A percentile compares a stretch with the other conserved stretches of the same genome.
phyloP scores from a whole-genome alignment of 345 rosid species.

The Garcia nutans region DNA sequence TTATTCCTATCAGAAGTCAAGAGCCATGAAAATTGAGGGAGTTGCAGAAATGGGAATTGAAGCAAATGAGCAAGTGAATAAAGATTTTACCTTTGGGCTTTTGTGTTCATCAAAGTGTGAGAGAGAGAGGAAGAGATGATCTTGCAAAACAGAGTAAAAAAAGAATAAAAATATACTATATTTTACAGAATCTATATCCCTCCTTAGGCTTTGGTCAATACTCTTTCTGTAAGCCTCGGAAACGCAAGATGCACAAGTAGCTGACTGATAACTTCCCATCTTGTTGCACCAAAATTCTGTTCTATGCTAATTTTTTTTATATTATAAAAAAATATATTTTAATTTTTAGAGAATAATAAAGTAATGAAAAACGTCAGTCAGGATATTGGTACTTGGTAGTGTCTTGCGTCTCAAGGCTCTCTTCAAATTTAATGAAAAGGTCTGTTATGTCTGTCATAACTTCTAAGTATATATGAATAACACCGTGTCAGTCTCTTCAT shows the following conservation, averaged over 20 bases:
- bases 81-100: neutral
- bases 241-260: constrained; percentile 17
- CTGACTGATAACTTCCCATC: neutral
- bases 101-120: constrained; percentile 5
- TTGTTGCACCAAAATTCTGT: neutral
- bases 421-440: too few species aligned
- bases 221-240: constrained; percentile 21
- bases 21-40: neutral
- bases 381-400: neutral
- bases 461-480: too few species aligned
- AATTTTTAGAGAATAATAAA: too few species aligned
- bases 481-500: too few species aligned
- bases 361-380: neutral
- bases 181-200: neutral
- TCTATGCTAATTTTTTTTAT: neutral
- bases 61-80: neutral
- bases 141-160: neutral
- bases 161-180: neutral
- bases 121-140: neutral
- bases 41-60: neutral
- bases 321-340: too few species aligned
- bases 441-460: too few species aligned
- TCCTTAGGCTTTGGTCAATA: neutral
- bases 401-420: too few species aligned
- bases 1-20: neutral